Evolutionary conservation across 257 asterid species (phyloP).

Genomic region (Salvia hispanica): DNA sequence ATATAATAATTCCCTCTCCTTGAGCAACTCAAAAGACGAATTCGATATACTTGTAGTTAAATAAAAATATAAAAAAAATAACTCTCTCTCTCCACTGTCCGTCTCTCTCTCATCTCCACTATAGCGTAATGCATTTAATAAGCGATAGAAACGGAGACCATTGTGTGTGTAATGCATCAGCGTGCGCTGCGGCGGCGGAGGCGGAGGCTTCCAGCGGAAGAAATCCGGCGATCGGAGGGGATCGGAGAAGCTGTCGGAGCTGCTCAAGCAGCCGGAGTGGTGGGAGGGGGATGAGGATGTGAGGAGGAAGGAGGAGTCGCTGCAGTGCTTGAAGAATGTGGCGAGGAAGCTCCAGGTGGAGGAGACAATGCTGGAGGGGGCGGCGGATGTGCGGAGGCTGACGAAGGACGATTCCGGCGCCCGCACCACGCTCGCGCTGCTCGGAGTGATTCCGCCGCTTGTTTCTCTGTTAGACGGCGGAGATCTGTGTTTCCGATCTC

Average conservation of each 20-base stretch:
- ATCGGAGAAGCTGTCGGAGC: conserved; percentile 72
- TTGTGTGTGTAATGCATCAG: conserved; percentile 17
- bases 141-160: not conserved
- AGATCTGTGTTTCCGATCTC: conserved; percentile 49
- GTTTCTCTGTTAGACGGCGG: conserved; percentile 59
- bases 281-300: conserved; percentile 64
- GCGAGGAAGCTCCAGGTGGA: conserved; percentile 42
- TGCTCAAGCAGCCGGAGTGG: conserved; percentile 61
- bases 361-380: conserved; percentile 50
- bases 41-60: too few species aligned
- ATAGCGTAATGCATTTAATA: not conserved
- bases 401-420: conserved; percentile 66
- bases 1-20: not conserved
- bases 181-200: conserved; percentile 81
- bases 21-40: not conserved
- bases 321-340: conserved; percentile 58
- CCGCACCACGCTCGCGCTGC: conserved; percentile 68
- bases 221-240: conserved; percentile 30
- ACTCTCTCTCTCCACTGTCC: not conserved
- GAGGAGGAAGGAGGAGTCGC: conserved; percentile 55
- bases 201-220: conserved; percentile 36
- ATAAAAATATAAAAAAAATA: too few species aligned
- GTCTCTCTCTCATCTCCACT: not conserved
- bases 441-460: conserved; percentile 90
- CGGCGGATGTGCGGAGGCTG: conserved; percentile 70